phyloP scores from a whole-genome alignment of 345 rosid species.

The Viola odorata region DNA sequence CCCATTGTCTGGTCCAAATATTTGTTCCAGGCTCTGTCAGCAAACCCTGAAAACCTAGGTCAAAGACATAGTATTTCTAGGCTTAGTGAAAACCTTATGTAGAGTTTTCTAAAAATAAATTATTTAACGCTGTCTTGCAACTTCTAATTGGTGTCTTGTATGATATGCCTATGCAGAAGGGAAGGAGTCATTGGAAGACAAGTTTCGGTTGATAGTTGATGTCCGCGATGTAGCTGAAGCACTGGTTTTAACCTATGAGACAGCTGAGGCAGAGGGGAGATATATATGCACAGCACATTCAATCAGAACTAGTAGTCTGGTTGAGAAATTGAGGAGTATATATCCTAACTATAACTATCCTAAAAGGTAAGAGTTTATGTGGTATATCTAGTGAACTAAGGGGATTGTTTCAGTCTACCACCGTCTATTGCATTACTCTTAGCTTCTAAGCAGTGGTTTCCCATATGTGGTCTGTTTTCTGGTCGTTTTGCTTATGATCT shows the following conservation, averaged over 20 bases:
- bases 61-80: too few species aligned
- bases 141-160: neutral
- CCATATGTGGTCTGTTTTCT: too few species aligned
- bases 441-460: too few species aligned
- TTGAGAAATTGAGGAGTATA: constrained; percentile 17
- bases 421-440: neutral
- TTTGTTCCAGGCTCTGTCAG: too few species aligned
- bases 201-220: constrained; percentile 22
- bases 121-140: too few species aligned
- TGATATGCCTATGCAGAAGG: constrained; percentile 32
- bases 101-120: too few species aligned
- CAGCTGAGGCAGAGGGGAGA: constrained; percentile 31
- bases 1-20: too few species aligned
- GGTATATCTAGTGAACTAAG: neutral
- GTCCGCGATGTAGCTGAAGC: constrained; percentile 35
- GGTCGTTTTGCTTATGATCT: too few species aligned
- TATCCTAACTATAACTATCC: constrained; percentile 23
- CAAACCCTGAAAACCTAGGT: too few species aligned
- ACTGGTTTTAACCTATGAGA: constrained; percentile 13
- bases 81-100: too few species aligned
- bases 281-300: constrained; percentile 23
- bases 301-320: constrained; percentile 12
- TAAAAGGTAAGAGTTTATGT: constrained; percentile 10
- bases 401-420: neutral
- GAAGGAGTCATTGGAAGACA: constrained; percentile 33